phyloP scores from a whole-genome alignment of 495 filamentous ascomycete species.

The Aspergillus panamensis region DNA sequence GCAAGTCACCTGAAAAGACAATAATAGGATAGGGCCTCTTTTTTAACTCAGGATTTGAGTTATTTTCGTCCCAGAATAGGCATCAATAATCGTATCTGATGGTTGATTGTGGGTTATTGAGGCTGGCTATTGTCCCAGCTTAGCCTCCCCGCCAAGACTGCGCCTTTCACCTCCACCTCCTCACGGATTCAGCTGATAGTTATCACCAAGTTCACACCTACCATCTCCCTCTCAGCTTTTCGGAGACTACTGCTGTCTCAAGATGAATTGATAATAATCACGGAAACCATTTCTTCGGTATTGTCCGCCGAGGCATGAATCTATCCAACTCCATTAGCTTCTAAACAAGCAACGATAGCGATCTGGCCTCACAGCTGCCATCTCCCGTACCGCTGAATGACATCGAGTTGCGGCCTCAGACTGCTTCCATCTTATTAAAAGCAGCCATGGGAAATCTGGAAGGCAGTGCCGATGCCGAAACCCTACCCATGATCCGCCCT shows the following conservation, averaged over 20 bases:
- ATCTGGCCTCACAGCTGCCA: not conserved
- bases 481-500: constrained; percentile 27
- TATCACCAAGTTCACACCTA: not conserved
- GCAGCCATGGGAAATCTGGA: constrained; percentile 34
- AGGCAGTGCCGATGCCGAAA: constrained; percentile 27
- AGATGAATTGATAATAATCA: not conserved
- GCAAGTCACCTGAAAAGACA: not conserved
- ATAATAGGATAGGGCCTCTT: not conserved
- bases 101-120: not conserved
- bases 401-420: not conserved
- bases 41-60: not conserved
- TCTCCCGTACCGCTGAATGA: not conserved
- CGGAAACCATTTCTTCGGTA: not conserved
- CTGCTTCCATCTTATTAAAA: constrained; percentile 1
- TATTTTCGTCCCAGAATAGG: not conserved
- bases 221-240: not conserved
- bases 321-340: not conserved
- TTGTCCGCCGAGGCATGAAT: not conserved
- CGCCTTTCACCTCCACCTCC: not conserved
- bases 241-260: not conserved
- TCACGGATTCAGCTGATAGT: not conserved
- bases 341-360: not conserved
- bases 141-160: not conserved
- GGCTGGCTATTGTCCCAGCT: not conserved
- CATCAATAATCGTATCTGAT: not conserved